Base-by-base conservation (phyloP, 768 basidiomycete species). In the Rhodotorula paludigena region DNA sequence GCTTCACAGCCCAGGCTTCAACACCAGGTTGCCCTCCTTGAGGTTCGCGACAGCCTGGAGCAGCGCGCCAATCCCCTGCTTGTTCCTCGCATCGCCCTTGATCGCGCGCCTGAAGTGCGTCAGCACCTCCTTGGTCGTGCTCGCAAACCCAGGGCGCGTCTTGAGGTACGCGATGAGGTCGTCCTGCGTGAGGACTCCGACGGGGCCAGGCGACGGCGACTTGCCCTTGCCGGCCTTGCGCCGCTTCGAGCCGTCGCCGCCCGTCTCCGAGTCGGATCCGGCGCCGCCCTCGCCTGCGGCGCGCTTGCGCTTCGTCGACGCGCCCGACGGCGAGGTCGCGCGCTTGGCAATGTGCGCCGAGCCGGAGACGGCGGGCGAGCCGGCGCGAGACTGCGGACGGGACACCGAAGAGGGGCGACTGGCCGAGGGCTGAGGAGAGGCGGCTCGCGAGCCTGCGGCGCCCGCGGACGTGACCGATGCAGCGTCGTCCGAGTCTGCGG, bases 261-360 rank as follows among this genome's bases (percentile, higher is more conserved):
- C 57, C 16, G 58, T 30, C 32, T 58, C 60, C 41, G 53, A 55
- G 35, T 38, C 61, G 35, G 33, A 36, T 21, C n/a, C 61, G 11
- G 18, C 86, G 57, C 84, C 82, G n/a, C 53, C 41, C 25, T 36
- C 33, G 35, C 23, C 36, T 15, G 6, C 35, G 33, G 39, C 57
- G 10, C 87, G 84, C 79, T 87, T 88, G 64, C 87, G 82, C 78
- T 89, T 78, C 39, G 41, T 23, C 21, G 63, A 11, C 32, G 28
- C 33, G 1, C 49, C 14, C 33, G 61, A 45, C 47, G 89, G 90
- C 68, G 89, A 90, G 2, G 89, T 90, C 7, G 90, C 90, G 25
- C 90, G 85, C 78, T 87, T 88, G 4, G 90, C 90, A 23, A 92
- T 84, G 32, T 89, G 75, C 4, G 87, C 89, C 78, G 90, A 88